These are phyloP conservation scores for Rhynchospora pubera DNA, from an alignment of 176 grass and related monocot species.

Conservation along the genomic window DNA sequence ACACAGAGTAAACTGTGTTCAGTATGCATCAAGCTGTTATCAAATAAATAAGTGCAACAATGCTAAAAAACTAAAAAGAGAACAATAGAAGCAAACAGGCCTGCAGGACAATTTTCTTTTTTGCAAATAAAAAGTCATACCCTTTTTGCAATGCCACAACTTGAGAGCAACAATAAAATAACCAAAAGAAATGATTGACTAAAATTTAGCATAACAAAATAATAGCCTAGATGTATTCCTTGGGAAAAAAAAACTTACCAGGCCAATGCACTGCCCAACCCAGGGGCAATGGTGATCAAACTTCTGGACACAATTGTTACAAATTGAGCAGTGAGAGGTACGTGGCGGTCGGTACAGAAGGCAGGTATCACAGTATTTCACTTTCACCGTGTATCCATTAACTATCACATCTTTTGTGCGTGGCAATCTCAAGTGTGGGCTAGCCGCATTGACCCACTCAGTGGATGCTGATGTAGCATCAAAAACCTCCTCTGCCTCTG, in stretches of 20 bases:
- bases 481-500: conserved; percentile 10
- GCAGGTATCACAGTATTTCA: conserved; percentile 94
- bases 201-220: background rate
- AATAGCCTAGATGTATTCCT: background rate
- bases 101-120: background rate
- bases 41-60: background rate
- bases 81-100: background rate
- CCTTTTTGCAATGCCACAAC: background rate
- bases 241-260: conserved; percentile 19
- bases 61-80: background rate
- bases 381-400: conserved; percentile 50
- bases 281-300: conserved; percentile 99
- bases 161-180: background rate
- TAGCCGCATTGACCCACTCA: conserved; percentile 64
- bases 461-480: conserved; percentile 31
- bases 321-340: conserved; percentile 74
- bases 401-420: conserved; percentile 58
- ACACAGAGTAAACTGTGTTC: background rate
- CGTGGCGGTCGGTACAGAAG: conserved; percentile 72
- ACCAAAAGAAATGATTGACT: background rate
- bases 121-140: background rate
- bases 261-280: conserved; percentile 92
- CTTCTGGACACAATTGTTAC: conserved; percentile 85
- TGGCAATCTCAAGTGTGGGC: conserved; percentile 56
- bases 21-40: background rate